Conservation (phyloP, 352 stramenopile genomes). For the Phytophthora rubi region DNA sequence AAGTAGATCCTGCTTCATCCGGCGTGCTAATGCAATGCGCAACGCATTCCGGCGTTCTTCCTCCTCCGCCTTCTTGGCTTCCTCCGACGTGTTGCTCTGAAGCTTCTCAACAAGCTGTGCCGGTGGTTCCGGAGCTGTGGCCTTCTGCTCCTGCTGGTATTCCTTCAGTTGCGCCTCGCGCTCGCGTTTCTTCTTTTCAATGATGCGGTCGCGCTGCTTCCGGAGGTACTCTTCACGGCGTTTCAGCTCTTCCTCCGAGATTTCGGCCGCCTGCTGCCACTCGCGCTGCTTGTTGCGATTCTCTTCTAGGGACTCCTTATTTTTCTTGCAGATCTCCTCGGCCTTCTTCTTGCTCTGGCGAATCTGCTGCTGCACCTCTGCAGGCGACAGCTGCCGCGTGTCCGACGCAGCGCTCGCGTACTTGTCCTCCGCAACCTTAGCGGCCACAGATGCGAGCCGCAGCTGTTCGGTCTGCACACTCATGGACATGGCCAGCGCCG, state of each 20-base stretch:
- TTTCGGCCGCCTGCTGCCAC: slow-evolving; percentile 63
- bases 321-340: slow-evolving; percentile 76
- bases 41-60: slow-evolving; percentile 75
- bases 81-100: slow-evolving; percentile 57
- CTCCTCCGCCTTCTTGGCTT: slow-evolving; percentile 70
- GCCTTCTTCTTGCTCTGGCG: slow-evolving; percentile 73
- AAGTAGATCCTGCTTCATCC: slow-evolving; percentile 86
- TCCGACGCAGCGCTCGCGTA: slow-evolving; percentile 44
- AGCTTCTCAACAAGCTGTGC: slow-evolving; percentile 71
- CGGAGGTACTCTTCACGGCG: slow-evolving; percentile 78
- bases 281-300: slow-evolving; percentile 76
- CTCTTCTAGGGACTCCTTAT: slow-evolving; percentile 76
- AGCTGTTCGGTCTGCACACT: slow-evolving; percentile 76
- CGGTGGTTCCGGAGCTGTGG: slow-evolving; percentile 60
- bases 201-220: slow-evolving; percentile 75
- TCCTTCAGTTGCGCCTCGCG: slow-evolving; percentile 74
- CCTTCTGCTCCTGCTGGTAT: slow-evolving; percentile 79
- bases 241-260: slow-evolving; percentile 76
- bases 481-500: slow-evolving; percentile 79
- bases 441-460: slow-evolving; percentile 54
- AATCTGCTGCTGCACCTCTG: slow-evolving; percentile 64
- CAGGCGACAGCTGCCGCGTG: slow-evolving; percentile 40
- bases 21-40: slow-evolving; percentile 69
- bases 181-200: slow-evolving; percentile 87
- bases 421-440: slow-evolving; percentile 75